These are phyloP conservation scores for Podospora tetraspora DNA, from an alignment of 495 filamentous ascomycete genomes.

Conservation along the genomic window DNA sequence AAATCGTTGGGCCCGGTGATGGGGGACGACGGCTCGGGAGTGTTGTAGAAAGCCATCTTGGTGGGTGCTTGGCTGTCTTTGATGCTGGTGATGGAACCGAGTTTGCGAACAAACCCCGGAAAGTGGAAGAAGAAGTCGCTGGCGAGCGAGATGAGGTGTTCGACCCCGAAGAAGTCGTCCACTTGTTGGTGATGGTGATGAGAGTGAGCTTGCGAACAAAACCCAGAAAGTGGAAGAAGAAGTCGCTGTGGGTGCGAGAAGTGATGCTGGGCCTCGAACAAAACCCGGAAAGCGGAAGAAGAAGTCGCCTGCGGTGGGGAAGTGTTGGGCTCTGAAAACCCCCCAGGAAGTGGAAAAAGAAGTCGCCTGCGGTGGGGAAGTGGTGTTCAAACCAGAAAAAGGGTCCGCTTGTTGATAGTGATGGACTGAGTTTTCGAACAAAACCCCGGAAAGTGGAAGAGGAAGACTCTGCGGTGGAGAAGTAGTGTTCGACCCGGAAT, in stretches of 20 bases:
- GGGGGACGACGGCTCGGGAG: not conserved
- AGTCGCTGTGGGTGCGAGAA: not conserved
- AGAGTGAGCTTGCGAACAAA: not conserved
- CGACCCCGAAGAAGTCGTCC: not conserved
- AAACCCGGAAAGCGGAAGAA: too few species aligned
- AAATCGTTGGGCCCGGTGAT: not conserved
- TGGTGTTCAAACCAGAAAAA: too few species aligned
- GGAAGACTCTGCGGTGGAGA: too few species aligned
- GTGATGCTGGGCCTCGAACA: too few species aligned
- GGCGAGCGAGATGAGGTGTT: too few species aligned
- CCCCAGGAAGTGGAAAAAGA: not conserved
- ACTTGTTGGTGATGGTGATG: not conserved
- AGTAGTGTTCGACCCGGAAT: too few species aligned
- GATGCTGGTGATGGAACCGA: not conserved
- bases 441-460: too few species aligned
- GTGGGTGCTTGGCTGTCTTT: not conserved
- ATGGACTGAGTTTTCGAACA: too few species aligned
- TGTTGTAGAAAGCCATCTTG: not conserved
- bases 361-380: not conserved
- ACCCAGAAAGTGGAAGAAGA: not conserved
- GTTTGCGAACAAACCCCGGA: not conserved
- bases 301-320: too few species aligned
- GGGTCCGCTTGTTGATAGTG: too few species aligned
- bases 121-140: not conserved
- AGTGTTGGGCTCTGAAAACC: too few species aligned